phyloP scores from a whole-genome alignment of 345 rosid genomes.

The Sonneratia caseolaris region DNA sequence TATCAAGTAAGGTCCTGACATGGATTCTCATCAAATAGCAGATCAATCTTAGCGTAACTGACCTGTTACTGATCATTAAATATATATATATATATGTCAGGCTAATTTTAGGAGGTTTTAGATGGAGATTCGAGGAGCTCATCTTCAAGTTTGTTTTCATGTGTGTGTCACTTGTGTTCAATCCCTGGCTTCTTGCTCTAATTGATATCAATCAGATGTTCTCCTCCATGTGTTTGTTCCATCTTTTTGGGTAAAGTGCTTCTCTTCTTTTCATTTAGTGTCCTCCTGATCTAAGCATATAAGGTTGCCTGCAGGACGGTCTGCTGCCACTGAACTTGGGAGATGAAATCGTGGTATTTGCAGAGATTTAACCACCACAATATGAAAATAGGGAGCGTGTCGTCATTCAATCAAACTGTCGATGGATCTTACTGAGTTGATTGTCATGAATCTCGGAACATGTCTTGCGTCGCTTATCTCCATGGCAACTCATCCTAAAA shows the following conservation, averaged over 20 bases:
- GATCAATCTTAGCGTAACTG: background rate
- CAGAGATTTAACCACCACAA: background rate
- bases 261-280: background rate
- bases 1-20: background rate
- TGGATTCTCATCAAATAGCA: background rate
- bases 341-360: background rate
- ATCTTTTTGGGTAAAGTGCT: background rate
- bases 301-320: background rate
- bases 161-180: background rate
- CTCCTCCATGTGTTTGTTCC: background rate
- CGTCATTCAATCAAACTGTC: background rate
- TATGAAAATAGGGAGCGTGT: too few species aligned
- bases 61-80: background rate
- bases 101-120: background rate
- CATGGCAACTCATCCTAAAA: background rate
- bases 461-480: too few species aligned
- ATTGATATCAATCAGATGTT: background rate
- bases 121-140: background rate
- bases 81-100: background rate
- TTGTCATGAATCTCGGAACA: background rate
- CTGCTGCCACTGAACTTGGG: background rate
- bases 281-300: background rate
- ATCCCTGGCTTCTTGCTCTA: background rate
- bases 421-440: background rate
- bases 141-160: background rate